A percentile compares a stretch with the other conserved stretches of the same genome.
Conservation (phyloP, 257 asterid genomes). For the Solanum chiquidenum region DNA sequence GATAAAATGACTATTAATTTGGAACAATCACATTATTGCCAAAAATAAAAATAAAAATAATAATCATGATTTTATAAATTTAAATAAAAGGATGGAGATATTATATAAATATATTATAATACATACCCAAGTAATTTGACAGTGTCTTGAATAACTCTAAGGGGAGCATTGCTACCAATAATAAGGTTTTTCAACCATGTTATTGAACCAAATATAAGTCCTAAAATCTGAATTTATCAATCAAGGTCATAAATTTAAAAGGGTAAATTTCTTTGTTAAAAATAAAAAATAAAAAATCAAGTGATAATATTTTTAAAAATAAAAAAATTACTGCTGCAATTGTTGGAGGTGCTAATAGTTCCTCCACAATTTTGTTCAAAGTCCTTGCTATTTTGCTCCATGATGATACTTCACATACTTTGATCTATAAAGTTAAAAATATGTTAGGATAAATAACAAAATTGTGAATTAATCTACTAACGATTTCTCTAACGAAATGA, state of each 20-base stretch:
- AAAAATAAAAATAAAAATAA: not conserved
- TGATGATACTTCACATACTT: not conserved
- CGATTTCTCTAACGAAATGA: not conserved
- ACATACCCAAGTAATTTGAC: conserved; percentile 58
- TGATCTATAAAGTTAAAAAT: not conserved
- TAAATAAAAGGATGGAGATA: not conserved
- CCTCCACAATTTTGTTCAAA: conserved; percentile 31
- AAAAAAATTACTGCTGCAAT: conserved; percentile 33
- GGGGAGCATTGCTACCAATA: conserved; percentile 61
- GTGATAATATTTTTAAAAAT: not conserved
- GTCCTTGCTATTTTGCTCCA: conserved; percentile 12
- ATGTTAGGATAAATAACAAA: not conserved
- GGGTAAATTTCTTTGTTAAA: not conserved
- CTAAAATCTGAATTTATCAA: conserved; percentile 33
- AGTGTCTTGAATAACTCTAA: conserved; percentile 51
- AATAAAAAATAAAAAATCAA: not conserved
- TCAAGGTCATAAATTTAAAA: not conserved
- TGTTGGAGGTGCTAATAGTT: conserved; percentile 55
- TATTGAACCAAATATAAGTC: conserved; percentile 59
- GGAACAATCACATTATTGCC: not conserved
- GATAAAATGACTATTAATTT: not conserved
- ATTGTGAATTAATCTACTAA: not conserved
- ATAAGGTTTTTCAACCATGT: conserved; percentile 47
- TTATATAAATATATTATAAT: not conserved
- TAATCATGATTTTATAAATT: not conserved